Evolutionary conservation across 2,329 filamentous ascomycete genomes (phyloP).

Genomic region (Beauveria pseudobassiana): DNA sequence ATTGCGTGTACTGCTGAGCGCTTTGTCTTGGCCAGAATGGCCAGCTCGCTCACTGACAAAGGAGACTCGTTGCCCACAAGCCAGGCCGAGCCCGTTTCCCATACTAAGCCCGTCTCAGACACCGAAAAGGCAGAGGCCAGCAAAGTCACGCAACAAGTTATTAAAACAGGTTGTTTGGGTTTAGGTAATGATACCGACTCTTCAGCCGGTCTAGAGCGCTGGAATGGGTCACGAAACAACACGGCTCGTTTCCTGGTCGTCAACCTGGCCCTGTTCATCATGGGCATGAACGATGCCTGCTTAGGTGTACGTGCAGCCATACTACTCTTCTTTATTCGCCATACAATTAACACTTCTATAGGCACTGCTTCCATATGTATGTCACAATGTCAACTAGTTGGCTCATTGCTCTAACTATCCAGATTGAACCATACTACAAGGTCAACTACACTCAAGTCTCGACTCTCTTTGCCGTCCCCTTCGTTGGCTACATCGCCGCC

Average conservation of each 20-base stretch:
- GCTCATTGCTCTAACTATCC: not conserved
- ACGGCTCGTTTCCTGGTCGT: slow-evolving; percentile 50
- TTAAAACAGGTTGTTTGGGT: slow-evolving; percentile 5
- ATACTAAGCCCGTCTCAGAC: not conserved
- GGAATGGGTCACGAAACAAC: slow-evolving; percentile 57
- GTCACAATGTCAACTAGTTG: slow-evolving; percentile 14
- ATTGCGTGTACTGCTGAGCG: no score
- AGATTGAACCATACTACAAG: slow-evolving; percentile 55
- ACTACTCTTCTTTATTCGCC: no score
- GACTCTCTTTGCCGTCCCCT: slow-evolving; percentile 58
- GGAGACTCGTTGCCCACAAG: not conserved
- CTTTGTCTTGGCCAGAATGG: not conserved
- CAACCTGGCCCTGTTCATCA: slow-evolving; percentile 54
- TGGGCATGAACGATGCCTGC: slow-evolving; percentile 63
- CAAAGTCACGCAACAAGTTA: slow-evolving; percentile 1
- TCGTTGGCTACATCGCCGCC: slow-evolving; percentile 56
- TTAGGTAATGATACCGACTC: not conserved
- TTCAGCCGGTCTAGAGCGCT: slow-evolving; percentile 36
- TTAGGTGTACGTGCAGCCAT: slow-evolving; percentile 43
- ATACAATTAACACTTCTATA: slow-evolving; percentile 15
- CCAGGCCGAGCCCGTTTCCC: not conserved
- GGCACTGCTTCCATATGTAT: slow-evolving; percentile 41
- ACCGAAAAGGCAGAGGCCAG: not conserved
- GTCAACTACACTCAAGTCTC: slow-evolving; percentile 57
- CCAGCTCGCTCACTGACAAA: not conserved